A percentile compares a stretch with the other conserved stretches of the same genome.
These are phyloP conservation scores for Chlorella variabilis DNA, from an alignment of 163 green algal genomes.

Conservation along the genomic window DNA sequence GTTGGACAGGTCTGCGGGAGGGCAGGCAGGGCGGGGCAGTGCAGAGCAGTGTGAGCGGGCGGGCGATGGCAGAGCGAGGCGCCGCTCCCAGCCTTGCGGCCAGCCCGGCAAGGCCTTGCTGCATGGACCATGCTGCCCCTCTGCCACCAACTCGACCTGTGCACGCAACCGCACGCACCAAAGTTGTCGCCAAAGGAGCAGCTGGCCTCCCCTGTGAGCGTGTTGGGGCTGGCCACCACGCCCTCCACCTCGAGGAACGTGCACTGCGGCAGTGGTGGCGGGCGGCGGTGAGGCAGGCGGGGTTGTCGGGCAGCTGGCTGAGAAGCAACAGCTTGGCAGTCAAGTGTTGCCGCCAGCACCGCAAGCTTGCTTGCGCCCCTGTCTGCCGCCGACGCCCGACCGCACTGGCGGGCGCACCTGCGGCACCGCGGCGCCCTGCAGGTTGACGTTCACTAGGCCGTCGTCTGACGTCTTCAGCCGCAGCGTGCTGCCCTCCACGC, in stretches of 20 bases:
- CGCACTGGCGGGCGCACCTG: not conserved
- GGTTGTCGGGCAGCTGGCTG: too few species aligned
- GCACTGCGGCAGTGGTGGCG: not conserved
- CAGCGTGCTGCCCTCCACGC: constrained; percentile 39
- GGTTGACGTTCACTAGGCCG: constrained; percentile 43
- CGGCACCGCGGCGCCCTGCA: constrained; percentile 40
- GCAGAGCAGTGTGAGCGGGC: too few species aligned
- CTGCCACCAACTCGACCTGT: not conserved
- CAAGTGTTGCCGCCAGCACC: too few species aligned
- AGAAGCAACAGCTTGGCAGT: too few species aligned
- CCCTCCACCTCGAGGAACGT: constrained; percentile 58
- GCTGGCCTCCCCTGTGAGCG: constrained; percentile 41
- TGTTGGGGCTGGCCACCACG: constrained; percentile 51
- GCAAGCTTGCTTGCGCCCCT: too few species aligned
- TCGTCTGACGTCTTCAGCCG: constrained; percentile 52
- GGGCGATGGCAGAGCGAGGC: not conserved
- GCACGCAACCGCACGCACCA: constrained; percentile 35
- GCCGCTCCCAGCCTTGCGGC: too few species aligned
- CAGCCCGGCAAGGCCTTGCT: not conserved
- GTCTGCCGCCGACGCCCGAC: too few species aligned
- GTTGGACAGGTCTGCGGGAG: constrained; percentile 55
- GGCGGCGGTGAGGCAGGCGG: too few species aligned
- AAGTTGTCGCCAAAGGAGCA: constrained; percentile 49
- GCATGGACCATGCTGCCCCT: not conserved
- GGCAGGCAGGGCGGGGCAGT: not conserved